Evolutionary conservation across 2,329 filamentous ascomycete genomes (phyloP).

Genomic region (Calonectria pauciramosa): DNA sequence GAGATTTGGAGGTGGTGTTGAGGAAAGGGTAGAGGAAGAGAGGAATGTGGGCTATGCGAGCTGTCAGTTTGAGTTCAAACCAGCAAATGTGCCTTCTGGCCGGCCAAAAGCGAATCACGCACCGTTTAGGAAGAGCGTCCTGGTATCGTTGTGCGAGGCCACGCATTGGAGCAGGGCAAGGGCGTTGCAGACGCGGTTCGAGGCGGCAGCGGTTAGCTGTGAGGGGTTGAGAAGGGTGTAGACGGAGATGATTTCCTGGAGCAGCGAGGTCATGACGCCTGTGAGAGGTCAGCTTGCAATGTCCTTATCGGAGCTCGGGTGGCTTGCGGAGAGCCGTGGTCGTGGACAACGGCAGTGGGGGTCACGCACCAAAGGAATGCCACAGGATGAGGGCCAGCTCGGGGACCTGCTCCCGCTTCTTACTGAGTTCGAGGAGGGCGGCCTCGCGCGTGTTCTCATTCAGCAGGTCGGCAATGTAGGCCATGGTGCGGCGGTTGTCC

Average conservation of each 20-base stretch:
- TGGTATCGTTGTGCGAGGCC: conserved; percentile 95
- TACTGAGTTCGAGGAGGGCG: conserved; percentile 94
- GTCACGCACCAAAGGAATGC: conserved; percentile 91
- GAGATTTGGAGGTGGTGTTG: conserved; percentile 98
- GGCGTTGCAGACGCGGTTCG: conserved; percentile 97
- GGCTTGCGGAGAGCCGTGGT: background rate
- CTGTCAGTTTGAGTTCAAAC: conserved; percentile 30
- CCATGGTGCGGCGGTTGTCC: conserved; percentile 92
- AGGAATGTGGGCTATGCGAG: conserved; percentile 85
- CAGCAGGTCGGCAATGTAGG: conserved; percentile 91
- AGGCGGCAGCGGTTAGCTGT: conserved; percentile 96
- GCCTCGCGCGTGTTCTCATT: conserved; percentile 90
- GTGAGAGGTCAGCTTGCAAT: conserved; percentile 33
- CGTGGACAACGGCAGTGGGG: conserved; percentile 17
- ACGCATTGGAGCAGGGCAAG: conserved; percentile 96
- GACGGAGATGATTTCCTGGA: conserved; percentile 99
- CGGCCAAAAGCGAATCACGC: conserved; percentile 46
- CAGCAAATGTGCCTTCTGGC: background rate
- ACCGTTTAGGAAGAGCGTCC: conserved; percentile 95
- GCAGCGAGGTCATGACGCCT: conserved; percentile 98
- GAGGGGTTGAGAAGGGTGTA: conserved; percentile 97
- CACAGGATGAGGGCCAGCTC: conserved; percentile 96
- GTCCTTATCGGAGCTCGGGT: background rate
- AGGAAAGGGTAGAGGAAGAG: conserved; percentile 98
- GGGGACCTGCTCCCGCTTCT: conserved; percentile 98